Evolutionary conservation across 1,139 yeast species (phyloP).

Genomic region (Nematodospora anomalae): DNA sequence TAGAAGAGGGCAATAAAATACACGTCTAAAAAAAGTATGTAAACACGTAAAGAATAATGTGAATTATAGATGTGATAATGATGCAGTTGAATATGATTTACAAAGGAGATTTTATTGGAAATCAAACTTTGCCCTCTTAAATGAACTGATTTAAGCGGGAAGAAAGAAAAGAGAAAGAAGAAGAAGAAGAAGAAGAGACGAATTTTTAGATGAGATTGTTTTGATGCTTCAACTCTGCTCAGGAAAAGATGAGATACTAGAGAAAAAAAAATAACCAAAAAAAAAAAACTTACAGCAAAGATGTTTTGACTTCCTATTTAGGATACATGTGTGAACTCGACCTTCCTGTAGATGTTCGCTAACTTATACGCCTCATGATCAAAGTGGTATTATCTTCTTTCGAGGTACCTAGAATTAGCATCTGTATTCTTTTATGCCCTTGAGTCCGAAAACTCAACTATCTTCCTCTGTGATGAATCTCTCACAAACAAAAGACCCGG

Average conservation of each 20-base stretch:
- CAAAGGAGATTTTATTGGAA: constrained; percentile 7
- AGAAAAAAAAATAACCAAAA: constrained; percentile 3
- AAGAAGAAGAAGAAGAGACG: constrained; percentile 9
- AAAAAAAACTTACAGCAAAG: too few relatives aligned
- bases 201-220: constrained; percentile 9
- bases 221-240: constrained; percentile 8
- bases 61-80: neutral
- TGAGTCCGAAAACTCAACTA: constrained; percentile 1
- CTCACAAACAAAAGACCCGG: constrained; percentile 6
- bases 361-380: constrained; percentile 26
- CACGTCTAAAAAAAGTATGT: constrained; percentile 10
- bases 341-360: constrained; percentile 22
- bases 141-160: constrained; percentile 49
- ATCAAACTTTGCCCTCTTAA: constrained; percentile 48
- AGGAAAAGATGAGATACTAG: constrained; percentile 4
- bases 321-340: constrained; percentile 18
- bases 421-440: constrained; percentile 13
- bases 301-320: constrained; percentile 26
- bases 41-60: constrained; percentile 7
- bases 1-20: constrained; percentile 6
- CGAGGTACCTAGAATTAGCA: constrained; percentile 14
- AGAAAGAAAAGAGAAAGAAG: constrained; percentile 23
- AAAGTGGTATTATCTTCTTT: constrained; percentile 1
- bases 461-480: constrained; percentile 4
- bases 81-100: neutral